Evolutionary conservation across 1,284 basidiomycete species (phyloP).

Genomic region (Veloboletus limbatus): DNA sequence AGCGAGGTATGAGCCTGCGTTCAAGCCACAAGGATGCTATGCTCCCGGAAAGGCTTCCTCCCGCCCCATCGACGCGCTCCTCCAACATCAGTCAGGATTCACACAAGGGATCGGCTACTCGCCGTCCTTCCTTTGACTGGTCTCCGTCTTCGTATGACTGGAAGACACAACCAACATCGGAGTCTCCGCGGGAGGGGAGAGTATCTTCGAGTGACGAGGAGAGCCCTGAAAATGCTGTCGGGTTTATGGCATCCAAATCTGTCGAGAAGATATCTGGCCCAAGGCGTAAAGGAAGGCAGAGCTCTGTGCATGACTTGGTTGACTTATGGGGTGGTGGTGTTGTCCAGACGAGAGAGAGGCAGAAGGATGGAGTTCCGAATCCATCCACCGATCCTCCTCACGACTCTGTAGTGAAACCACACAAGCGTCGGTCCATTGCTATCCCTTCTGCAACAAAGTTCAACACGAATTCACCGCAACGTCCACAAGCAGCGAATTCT

Average conservation of each 20-base stretch:
- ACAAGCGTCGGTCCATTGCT: conserved; percentile 21
- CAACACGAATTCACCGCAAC: conserved; percentile 33
- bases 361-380: conserved; percentile 26
- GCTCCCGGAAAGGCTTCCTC: conserved; percentile 18
- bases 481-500: conserved; percentile 22
- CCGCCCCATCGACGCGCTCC: conserved; percentile 5
- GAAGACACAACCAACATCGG: conserved; percentile 12
- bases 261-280: conserved; percentile 23
- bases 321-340: conserved; percentile 67
- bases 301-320: conserved; percentile 76
- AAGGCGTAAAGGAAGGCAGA: conserved; percentile 52
- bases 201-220: conserved; percentile 57
- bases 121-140: conserved; percentile 15
- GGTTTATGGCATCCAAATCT: conserved; percentile 29
- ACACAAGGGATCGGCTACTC: conserved; percentile 4
- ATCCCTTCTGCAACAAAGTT: conserved; percentile 18
- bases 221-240: conserved; percentile 53
- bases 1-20: conserved; percentile 8
- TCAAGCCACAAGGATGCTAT: conserved; percentile 10
- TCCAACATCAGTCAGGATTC: conserved; percentile 14
- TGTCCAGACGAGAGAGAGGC: conserved; percentile 39
- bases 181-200: conserved; percentile 19
- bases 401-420: conserved; percentile 15
- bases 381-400: conserved; percentile 18
- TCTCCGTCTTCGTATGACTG: conserved; percentile 22